Evolutionary conservation across 1,284 basidiomycete genomes (phyloP), one percentile per base, ranked within the genome.

Genomic region (Grifola frondosa): DNA sequence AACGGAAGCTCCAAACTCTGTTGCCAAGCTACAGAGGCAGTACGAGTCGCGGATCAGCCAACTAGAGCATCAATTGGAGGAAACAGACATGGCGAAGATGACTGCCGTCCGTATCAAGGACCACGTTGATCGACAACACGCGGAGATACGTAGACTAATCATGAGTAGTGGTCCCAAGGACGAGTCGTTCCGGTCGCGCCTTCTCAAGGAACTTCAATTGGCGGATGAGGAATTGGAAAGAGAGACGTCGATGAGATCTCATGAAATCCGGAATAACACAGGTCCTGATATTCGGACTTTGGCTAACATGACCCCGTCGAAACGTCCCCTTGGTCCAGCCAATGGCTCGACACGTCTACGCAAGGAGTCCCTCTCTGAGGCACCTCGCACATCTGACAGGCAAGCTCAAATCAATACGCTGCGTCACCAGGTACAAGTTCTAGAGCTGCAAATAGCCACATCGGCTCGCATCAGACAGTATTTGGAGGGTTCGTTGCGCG

Each of bases 401-500:
- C 73, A 80, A 48, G 72, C 48, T 8, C 63, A 67, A 37, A 60
- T 81, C 31, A 66, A 67, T 41, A 71, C 70, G 10, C 73, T 86
- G 36, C 79, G 77, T 49, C 80, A 84, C 49, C 82, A 86, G 42
- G 74, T 86, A 1, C 78, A 84, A 46, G 70, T 78, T 15, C 69
- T 86, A n/a, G 82, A 85, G 57, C 67, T 86, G 24, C 80, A 81
- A 58, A 83, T 86, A 72, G 75, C 74, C 7, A 80, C 81, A 11
- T 84, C 81, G 0, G 79, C 81, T 26, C 76, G 83, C 13, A 80
- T 88, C 41, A 70, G 84, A 24, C 76, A 76, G 37, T 83, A 88
- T 54, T 68, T 87, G 9, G 81, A 87, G 54, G 67, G 68, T 5
- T 80, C 81, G 2, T 63, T 87, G 30, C 70, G 73, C 6, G 81